These are phyloP conservation scores for Dryadomyces quercivorus DNA, from an alignment of 2,329 filamentous ascomycete genomes.

Conservation along the genomic window DNA sequence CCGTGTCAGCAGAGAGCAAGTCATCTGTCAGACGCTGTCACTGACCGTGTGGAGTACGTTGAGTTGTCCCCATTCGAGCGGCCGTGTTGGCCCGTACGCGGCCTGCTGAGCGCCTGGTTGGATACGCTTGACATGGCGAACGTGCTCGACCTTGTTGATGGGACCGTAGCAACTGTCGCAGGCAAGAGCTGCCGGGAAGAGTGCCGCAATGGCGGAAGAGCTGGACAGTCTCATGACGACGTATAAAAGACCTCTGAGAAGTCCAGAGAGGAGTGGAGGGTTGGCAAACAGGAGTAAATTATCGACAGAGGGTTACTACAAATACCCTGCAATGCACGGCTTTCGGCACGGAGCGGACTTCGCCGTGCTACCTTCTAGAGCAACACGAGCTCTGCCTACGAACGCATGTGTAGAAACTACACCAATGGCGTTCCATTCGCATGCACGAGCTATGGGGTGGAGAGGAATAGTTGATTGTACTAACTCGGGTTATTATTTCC, in stretches of 20 bases:
- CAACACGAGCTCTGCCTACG: too few species aligned
- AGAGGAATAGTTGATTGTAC: too few species aligned
- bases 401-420: too few species aligned
- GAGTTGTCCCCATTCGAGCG: conserved; percentile 49
- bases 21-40: too few species aligned
- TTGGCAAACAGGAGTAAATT: too few species aligned
- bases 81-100: conserved; percentile 27
- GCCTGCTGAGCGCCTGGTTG: conserved; percentile 32
- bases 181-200: conserved; percentile 17
- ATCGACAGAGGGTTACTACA: too few species aligned
- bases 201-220: background rate
- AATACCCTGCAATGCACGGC: too few species aligned
- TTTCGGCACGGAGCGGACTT: too few species aligned
- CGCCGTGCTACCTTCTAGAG: too few species aligned
- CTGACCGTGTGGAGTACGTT: conserved; percentile 46
- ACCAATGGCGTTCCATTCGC: background rate
- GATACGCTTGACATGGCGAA: conserved; percentile 35
- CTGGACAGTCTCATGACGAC: background rate
- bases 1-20: background rate
- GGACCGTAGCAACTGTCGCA: conserved; percentile 31
- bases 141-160: conserved; percentile 21
- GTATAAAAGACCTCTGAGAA: too few species aligned
- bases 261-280: too few species aligned
- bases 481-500: too few species aligned
- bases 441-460: background rate